phyloP scores from a whole-genome alignment of 805 yeast species.

The Candida sonorensis region DNA sequence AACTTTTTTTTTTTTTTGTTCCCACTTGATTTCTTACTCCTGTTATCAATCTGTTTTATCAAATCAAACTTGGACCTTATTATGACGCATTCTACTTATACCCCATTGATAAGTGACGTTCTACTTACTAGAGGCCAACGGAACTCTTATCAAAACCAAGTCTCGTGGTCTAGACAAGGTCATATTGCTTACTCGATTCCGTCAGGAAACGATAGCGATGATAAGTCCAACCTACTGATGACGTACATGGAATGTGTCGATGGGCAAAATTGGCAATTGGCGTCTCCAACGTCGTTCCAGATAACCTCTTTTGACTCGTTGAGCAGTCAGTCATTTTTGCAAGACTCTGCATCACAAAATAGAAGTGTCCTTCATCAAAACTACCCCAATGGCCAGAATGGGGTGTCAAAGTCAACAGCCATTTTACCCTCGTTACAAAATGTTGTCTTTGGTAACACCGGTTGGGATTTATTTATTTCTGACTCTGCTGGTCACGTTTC shows the following conservation, averaged over 20 bases:
- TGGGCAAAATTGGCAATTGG: conserved; percentile 76
- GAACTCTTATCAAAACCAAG: conserved; percentile 7
- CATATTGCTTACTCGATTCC: conserved; percentile 62
- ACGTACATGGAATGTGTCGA: conserved; percentile 69
- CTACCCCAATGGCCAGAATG: no score
- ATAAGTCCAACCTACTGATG: conserved; percentile 38
- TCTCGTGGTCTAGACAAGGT: conserved; percentile 83
- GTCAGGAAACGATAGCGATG: conserved; percentile 22
- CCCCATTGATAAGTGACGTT: conserved; percentile 15
- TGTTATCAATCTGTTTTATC: no score
- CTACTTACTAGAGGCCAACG: conserved; percentile 17
- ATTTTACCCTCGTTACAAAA: conserved; percentile 21
- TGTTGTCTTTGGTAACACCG: conserved; percentile 70
- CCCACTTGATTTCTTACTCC: no score
- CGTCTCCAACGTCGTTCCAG: conserved; percentile 40
- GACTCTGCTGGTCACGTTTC: conserved; percentile 67
- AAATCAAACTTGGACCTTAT: no score
- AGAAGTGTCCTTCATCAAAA: no score
- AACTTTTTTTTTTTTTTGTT: no score
- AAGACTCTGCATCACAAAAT: no score
- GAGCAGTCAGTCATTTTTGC: no score
- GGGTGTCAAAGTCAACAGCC: conserved; percentile 1
- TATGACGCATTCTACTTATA: no score
- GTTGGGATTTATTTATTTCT: conserved; percentile 74
- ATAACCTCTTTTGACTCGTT: conserved; percentile 14